These are phyloP conservation scores for Dendryphion nanum DNA, from an alignment of 2,329 filamentous ascomycete species.

Conservation along the genomic window DNA sequence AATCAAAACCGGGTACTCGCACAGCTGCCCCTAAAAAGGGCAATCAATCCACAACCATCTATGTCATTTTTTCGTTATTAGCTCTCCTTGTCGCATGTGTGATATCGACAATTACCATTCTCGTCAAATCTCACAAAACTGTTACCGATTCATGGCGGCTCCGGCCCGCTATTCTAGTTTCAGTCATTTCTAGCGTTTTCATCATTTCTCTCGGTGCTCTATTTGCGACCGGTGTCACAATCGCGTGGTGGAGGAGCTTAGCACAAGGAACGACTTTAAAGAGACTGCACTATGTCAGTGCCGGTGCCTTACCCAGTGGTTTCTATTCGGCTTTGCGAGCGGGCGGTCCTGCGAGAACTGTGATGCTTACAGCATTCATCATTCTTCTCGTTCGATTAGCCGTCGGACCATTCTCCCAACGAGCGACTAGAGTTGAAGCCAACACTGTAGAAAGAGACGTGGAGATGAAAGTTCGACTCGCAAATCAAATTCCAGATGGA, in stretches of 20 bases:
- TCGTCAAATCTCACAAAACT: slow-evolving; percentile 9
- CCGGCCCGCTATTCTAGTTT: slow-evolving; percentile 10
- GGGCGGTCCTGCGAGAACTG: slow-evolving; percentile 9
- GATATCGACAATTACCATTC: slow-evolving; percentile 6
- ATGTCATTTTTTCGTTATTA: too few relatives aligned
- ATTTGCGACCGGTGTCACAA: slow-evolving; percentile 9
- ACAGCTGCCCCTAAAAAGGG: too few relatives aligned
- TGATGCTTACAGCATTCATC: slow-evolving; percentile 9
- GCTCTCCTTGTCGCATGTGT: slow-evolving; percentile 3
- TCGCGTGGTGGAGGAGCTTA: slow-evolving; percentile 18
- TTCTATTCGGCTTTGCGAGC: slow-evolving; percentile 8
- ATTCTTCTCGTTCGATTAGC: slow-evolving; percentile 8
- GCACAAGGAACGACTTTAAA: slow-evolving; percentile 13
- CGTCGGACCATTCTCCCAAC: slow-evolving; percentile 12
- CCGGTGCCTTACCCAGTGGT: slow-evolving; percentile 4
- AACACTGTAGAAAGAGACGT: slow-evolving; percentile 2
- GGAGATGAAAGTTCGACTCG: slow-evolving; percentile 10
- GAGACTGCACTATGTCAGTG: slow-evolving; percentile 10
- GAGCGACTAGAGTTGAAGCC: slow-evolving; percentile 4
- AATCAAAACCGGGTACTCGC: too few relatives aligned
- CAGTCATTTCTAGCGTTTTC: slow-evolving; percentile 11
- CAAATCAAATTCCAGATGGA: slow-evolving; percentile 11
- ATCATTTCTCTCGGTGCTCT: slow-evolving; percentile 7
- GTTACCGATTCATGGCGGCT: slow-evolving; percentile 8
- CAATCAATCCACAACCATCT: too few relatives aligned